Evolutionary conservation across 805 yeast genomes (phyloP).

Genomic region (Wickerhamomyces xylosicus): DNA sequence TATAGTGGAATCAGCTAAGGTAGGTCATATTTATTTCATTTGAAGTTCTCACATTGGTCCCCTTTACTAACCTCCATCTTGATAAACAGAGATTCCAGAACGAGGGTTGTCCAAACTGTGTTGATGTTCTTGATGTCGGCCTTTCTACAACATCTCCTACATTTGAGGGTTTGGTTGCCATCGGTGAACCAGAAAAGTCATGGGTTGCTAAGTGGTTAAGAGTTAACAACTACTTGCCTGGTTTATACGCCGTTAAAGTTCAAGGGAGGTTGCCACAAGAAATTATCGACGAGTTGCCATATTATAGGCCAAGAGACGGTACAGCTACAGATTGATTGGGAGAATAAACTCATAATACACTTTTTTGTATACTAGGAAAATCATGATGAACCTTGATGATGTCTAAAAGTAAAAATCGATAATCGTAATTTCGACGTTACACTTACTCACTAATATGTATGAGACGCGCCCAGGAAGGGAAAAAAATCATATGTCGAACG

Average conservation of each 20-base stretch:
- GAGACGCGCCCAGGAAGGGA: no score
- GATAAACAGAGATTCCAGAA: slow-evolving; percentile 47
- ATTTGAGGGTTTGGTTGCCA: slow-evolving; percentile 89
- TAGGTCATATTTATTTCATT: slow-evolving; percentile 20
- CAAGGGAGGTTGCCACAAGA: slow-evolving; percentile 88
- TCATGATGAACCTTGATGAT: no score
- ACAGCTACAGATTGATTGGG: slow-evolving; percentile 48
- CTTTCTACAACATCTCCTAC: slow-evolving; percentile 89
- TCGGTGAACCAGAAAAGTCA: slow-evolving; percentile 73
- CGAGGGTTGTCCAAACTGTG: slow-evolving; percentile 95
- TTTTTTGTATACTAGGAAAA: neutral
- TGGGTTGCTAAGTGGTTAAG: slow-evolving; percentile 98
- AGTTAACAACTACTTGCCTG: slow-evolving; percentile 80
- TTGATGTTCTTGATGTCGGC: slow-evolving; percentile 76
- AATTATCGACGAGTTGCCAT: slow-evolving; percentile 59
- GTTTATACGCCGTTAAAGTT: slow-evolving; percentile 88
- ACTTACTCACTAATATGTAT: no score
- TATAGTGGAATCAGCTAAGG: slow-evolving; percentile 69
- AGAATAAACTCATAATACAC: no score
- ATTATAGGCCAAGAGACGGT: slow-evolving; percentile 94
- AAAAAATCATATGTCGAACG: no score
- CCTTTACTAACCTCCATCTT: neutral
- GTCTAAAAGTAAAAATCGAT: no score
- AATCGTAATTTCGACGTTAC: no score
- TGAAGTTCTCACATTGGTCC: no score